phyloP scores from a whole-genome alignment of 306 rosid species.

The Datisca glomerata region DNA sequence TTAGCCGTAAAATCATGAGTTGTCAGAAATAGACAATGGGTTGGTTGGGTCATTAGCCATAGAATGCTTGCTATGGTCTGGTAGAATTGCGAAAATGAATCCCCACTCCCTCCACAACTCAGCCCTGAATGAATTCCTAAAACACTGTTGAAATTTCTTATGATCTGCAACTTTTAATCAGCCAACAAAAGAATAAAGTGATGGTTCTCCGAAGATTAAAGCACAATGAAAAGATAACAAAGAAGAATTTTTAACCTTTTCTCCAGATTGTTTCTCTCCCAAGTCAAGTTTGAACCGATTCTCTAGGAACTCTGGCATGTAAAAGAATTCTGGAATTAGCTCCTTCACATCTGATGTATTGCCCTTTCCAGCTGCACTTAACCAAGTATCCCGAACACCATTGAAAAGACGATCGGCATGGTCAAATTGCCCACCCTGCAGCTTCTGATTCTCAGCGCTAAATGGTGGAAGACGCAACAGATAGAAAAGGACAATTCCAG shows the following conservation, averaged over 20 bases:
- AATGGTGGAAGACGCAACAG: constrained; percentile 95
- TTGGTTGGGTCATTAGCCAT: too few species aligned
- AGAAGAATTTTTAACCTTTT: constrained; percentile 49
- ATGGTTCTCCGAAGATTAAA: too few species aligned
- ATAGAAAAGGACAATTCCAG: constrained; percentile 98
- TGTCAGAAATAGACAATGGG: too few species aligned
- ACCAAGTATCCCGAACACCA: constrained; percentile 91
- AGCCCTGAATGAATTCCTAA: too few species aligned
- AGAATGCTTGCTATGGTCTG: too few species aligned
- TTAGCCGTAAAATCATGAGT: too few species aligned
- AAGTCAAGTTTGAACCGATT: constrained; percentile 86
- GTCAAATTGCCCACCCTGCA: constrained; percentile 99
- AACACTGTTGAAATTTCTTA: too few species aligned
- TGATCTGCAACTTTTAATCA: too few species aligned
- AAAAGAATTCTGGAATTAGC: constrained; percentile 94
- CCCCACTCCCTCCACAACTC: too few species aligned
- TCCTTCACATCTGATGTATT: constrained; percentile 99
- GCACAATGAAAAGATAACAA: too few species aligned
- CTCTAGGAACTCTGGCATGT: constrained; percentile 90
- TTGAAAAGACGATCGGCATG: constrained; percentile 99
- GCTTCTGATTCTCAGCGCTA: constrained; percentile 89
- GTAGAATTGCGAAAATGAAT: too few species aligned
- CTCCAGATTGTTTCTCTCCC: constrained; percentile 99
- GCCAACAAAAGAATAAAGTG: too few species aligned
- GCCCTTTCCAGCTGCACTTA: constrained; percentile 97